Evolutionary conservation across 2,329 filamentous ascomycete species (phyloP), one percentile per base, ranked within the genome.

Genomic region (Aspergillus brasiliensis): DNA sequence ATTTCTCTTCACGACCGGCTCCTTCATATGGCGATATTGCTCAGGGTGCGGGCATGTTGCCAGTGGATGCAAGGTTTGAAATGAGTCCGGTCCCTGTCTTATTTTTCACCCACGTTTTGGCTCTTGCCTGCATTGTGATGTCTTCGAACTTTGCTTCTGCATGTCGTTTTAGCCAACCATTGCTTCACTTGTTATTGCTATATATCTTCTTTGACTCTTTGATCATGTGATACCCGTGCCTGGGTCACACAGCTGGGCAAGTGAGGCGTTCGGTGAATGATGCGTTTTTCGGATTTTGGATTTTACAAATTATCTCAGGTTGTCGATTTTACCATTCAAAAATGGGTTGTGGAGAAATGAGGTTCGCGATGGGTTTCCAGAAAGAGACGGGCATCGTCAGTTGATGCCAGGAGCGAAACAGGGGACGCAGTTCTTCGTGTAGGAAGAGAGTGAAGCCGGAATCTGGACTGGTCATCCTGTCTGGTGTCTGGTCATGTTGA

Each of bases 191-290:
- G 34, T 60, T 38, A 52, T 23, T 53, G 61, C 51, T 31, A 57
- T 57, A 60, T 27, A 63, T 64, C 52, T 58, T 44, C 52, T 46
- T 28, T 8, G 25, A 49, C 25, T 49, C 7, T 28, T 49, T n/a
- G 25, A 63, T 62, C 38, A 64, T 69, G 66, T 67, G 66, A 68
- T 67, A 69, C 61, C 65, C 62, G 51, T 62, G 63, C 61, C 55
- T 65, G 67, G 67, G 63, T 68, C 61, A 66, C 65, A 67, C 57
- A 61, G 60, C 63, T 64, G 60, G 64, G 66, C 63, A 63, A 62
- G 58, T 52, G 58, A 53, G 66, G 66, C 63, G 67, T 69, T 68
- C 27, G 53, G 56, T 40, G 57, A 54, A 37, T 38, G 31, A 58
- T 37, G 27, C 52, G n/a, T 38, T 51, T 56, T 57, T 57, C 31